Evolutionary conservation across 192 early-diverging fungal species (phyloP).

Genomic region (Dispira parvispora): DNA sequence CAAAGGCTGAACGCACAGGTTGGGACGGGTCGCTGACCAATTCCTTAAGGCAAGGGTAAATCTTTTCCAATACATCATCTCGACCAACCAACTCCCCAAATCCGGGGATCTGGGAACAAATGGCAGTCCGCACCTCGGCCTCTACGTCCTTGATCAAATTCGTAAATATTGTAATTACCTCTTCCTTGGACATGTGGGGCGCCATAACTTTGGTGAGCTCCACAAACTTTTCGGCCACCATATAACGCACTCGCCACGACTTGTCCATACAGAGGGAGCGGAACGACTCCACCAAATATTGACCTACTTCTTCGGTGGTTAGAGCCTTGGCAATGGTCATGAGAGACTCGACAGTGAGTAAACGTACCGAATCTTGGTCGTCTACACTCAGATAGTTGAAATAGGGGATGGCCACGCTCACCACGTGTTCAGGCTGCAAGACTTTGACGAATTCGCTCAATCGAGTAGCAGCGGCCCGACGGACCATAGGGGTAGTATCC

Average conservation of each 20-base stretch:
- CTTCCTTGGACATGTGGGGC: conserved; percentile 40
- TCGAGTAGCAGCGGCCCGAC: conserved; percentile 74
- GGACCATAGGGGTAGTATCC: conserved; percentile 98
- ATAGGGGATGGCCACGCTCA: conserved; percentile 68
- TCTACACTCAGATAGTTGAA: conserved; percentile 74
- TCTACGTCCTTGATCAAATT: conserved; percentile 86
- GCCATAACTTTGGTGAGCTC: conserved; percentile 41
- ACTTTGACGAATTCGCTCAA: conserved; percentile 19
- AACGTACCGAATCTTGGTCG: conserved; percentile 91
- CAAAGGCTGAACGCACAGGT: conserved; percentile 88
- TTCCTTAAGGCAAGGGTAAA: conserved; percentile 78
- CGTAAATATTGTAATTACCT: conserved; percentile 74
- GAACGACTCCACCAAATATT: conserved; percentile 41
- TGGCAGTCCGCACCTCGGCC: conserved; percentile 92
- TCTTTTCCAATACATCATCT: conserved; percentile 58
- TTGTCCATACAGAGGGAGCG: conserved; percentile 73
- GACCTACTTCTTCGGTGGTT: conserved; percentile 45
- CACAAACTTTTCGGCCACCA: conserved; percentile 98
- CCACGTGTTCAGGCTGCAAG: conserved; percentile 43
- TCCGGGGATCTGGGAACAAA: conserved; percentile 67
- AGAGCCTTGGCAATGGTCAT: conserved; percentile 77
- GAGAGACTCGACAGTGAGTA: conserved; percentile 83
- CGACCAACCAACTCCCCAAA: conserved; percentile 59
- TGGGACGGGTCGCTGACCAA: conserved; percentile 92
- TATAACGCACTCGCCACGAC: conserved; percentile 97